Evolutionary conservation across 2,329 filamentous ascomycete species (phyloP), one percentile per base, ranked within the genome.

Genomic region (Colletotrichum shisoi): DNA sequence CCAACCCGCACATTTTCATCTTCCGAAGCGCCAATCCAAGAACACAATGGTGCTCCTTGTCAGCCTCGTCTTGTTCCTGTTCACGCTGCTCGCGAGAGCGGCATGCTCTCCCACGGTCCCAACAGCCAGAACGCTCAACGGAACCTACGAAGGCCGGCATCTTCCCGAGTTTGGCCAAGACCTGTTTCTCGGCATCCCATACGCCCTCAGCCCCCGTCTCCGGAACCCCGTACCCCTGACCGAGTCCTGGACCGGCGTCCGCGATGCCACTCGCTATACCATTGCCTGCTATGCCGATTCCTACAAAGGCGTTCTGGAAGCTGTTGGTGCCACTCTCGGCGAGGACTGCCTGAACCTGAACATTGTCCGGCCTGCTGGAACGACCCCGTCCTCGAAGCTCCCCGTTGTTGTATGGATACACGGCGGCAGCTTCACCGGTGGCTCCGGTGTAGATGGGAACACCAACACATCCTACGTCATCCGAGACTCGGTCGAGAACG

Each of bases 331-430:
- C n/a, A 76, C 63, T 4, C 27, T 74, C 74, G 68, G 78, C n/a
- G 87, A 89, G 71, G 84, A 89, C 70, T 90, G 87, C 69, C 79
- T 89, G 5, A 87, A 85, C 52, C 76, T 89, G 69, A 89, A 89
- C 71, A 80, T 90, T 5, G 78, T 90, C 31, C 81, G 87, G 3
- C 85, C 86, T 0, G 68, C 74, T 44, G 71, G 71, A 7, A 61
- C 65, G 13, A 57, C 40, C 7, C 63, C 68, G 4, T 34, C n/a
- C n/a, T 73, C 74, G 3, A 79, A 75, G 11, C 78, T 89, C 2
- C 87, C 87, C 0, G 83, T 88, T 8, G 80, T 79, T 7, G 79
- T 87, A 0, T 88, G 85, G 85, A 86, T 88, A 49, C 83, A 88
- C 63, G 81, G 81, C 24, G 76, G 76, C 24, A 73, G 74, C n/a